Evolutionary conservation across 305 asterid species (phyloP).

Genomic region (Monarda citriodora): DNA sequence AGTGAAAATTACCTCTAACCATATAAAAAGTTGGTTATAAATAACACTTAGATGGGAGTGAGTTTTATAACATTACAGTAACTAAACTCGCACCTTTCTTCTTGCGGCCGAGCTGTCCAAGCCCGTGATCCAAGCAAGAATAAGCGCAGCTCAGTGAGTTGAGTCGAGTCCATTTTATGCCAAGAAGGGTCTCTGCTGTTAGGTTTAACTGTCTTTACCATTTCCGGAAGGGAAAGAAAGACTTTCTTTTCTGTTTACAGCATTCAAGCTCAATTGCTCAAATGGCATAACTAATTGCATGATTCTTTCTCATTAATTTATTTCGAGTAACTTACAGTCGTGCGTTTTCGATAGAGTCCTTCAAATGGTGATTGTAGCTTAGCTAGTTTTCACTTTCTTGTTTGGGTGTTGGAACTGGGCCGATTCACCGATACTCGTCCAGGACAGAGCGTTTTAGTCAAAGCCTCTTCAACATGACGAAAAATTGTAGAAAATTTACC

Average conservation of each 20-base stretch:
- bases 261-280: too few relatives aligned
- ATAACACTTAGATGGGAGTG: neutral
- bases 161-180: neutral
- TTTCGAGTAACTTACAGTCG: neutral
- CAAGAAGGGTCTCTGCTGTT: neutral
- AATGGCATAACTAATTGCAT: too few relatives aligned
- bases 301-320: too few relatives aligned
- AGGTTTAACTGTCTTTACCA: neutral
- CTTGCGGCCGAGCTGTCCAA: neutral
- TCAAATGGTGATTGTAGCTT: neutral
- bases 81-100: neutral
- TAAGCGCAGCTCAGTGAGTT: neutral
- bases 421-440: constrained; percentile 25
- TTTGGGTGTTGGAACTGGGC: constrained; percentile 16
- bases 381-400: constrained; percentile 1
- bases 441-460: constrained; percentile 33
- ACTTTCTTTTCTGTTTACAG: neutral
- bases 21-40: too few relatives aligned
- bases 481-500: constrained; percentile 47
- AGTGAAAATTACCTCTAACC: too few relatives aligned
- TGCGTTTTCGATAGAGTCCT: neutral
- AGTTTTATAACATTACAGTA: neutral
- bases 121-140: neutral
- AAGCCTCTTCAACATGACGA: constrained; percentile 44
- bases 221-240: neutral